Percentiles rank a stretch among this genome's conserved stretches.
Evolutionary conservation across 495 filamentous ascomycete species (phyloP).

Genomic region (Aspergillus cristatus): DNA sequence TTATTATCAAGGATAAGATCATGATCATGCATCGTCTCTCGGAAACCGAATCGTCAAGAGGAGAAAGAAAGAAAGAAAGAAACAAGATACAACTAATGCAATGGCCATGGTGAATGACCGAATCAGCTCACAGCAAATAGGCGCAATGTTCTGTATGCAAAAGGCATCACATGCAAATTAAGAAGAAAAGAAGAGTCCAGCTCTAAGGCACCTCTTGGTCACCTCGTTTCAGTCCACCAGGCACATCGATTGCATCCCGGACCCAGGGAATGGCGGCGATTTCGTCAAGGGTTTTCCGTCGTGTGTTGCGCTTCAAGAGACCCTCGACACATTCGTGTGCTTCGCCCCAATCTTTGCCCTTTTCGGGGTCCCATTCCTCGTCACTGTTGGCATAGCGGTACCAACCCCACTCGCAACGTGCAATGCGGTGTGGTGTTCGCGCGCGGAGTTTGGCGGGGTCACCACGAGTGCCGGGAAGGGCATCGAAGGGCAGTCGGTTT

Average conservation of each 20-base stretch:
- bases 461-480: slow-evolving; percentile 61
- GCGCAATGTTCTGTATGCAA: no score
- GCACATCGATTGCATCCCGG: slow-evolving; percentile 56
- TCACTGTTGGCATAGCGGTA: slow-evolving; percentile 68
- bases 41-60: slow-evolving; percentile 1
- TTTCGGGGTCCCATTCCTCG: slow-evolving; percentile 55
- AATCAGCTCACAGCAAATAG: background rate
- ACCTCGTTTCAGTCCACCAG: slow-evolving; percentile 57
- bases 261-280: slow-evolving; percentile 73
- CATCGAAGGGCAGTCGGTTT: slow-evolving; percentile 84
- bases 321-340: slow-evolving; percentile 74
- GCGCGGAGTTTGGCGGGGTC: slow-evolving; percentile 59
- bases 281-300: slow-evolving; percentile 61
- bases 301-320: slow-evolving; percentile 68
- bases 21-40: background rate
- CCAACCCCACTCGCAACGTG: slow-evolving; percentile 91
- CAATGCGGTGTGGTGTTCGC: slow-evolving; percentile 85
- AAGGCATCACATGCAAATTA: no score
- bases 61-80: slow-evolving; percentile 8
- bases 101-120: slow-evolving; percentile 1
- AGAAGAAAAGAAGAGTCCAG: slow-evolving; percentile 16
- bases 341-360: slow-evolving; percentile 56
- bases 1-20: slow-evolving; percentile 1
- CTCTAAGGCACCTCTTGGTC: slow-evolving; percentile 54
- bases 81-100: slow-evolving; percentile 4